These are phyloP conservation scores for Schizothecium vesticola DNA, from an alignment of 495 filamentous ascomycete species.

Conservation along the genomic window DNA sequence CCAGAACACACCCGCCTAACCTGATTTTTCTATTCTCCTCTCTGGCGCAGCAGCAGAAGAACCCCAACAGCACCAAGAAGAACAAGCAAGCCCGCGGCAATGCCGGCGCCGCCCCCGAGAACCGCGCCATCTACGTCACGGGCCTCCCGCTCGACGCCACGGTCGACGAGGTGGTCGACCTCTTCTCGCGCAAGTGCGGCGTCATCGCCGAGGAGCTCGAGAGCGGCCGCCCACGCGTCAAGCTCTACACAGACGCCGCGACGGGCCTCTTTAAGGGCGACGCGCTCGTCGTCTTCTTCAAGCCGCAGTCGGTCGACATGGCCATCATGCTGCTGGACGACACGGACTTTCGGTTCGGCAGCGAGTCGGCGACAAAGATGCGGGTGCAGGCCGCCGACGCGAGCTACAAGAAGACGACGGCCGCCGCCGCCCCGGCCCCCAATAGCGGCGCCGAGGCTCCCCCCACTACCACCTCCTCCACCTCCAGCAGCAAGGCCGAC, in stretches of 20 bases:
- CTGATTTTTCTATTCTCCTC: constrained; percentile 13
- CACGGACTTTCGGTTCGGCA: constrained; percentile 69
- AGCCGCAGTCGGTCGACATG: constrained; percentile 80
- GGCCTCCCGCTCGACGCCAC: constrained; percentile 73
- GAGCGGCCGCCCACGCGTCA: constrained; percentile 76
- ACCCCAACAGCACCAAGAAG: constrained; percentile 18
- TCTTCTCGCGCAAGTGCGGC: constrained; percentile 81
- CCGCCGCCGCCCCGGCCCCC: constrained; percentile 30
- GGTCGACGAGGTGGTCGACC: constrained; percentile 69
- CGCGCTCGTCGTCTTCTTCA: constrained; percentile 88
- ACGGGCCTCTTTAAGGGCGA: constrained; percentile 86
- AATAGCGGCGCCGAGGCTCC: constrained; percentile 31
- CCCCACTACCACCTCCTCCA: not conserved
- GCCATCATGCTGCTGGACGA: constrained; percentile 92
- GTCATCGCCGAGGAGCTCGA: constrained; percentile 95
- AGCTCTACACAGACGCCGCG: constrained; percentile 76
- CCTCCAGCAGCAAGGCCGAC: constrained; percentile 46
- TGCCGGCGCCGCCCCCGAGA: constrained; percentile 43
- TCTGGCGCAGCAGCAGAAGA: constrained; percentile 17
- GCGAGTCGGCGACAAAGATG: constrained; percentile 56
- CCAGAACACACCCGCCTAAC: constrained; percentile 19
- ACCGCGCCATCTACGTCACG: constrained; percentile 87
- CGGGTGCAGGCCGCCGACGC: constrained; percentile 78
- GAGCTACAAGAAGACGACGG: constrained; percentile 73
- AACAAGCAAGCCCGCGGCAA: constrained; percentile 25